A percentile compares a stretch with the other conserved stretches of the same genome.
These are phyloP conservation scores for Mycena albidolilacea DNA, from an alignment of 768 basidiomycete species.

Conservation along the genomic window DNA sequence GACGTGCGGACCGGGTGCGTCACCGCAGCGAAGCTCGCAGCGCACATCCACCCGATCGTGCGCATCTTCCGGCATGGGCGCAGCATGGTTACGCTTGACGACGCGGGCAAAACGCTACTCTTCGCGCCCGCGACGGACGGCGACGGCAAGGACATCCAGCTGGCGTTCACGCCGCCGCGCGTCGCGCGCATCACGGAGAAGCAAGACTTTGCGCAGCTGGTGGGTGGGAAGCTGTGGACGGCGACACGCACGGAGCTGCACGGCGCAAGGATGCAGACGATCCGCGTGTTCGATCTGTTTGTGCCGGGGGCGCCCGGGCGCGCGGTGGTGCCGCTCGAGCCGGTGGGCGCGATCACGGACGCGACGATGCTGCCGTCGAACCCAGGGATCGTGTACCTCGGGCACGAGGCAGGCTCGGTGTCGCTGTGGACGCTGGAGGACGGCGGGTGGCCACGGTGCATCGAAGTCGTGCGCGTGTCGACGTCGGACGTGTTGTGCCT, in stretches of 20 bases:
- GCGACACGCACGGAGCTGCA: slow-evolving; percentile 70
- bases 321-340: slow-evolving; percentile 73
- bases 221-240: slow-evolving; percentile 89
- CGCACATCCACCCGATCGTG: slow-evolving; percentile 77
- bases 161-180: slow-evolving; percentile 66
- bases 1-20: slow-evolving; percentile 76
- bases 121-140: slow-evolving; percentile 66
- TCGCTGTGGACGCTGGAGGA: slow-evolving; percentile 82
- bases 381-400: slow-evolving; percentile 81
- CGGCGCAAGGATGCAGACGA: slow-evolving; percentile 73
- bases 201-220: slow-evolving; percentile 81
- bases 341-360: slow-evolving; percentile 86
- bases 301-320: slow-evolving; percentile 69
- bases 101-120: slow-evolving; percentile 85
- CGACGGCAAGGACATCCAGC: slow-evolving; percentile 58
- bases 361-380: slow-evolving; percentile 82
- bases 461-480: slow-evolving; percentile 85
- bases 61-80: slow-evolving; percentile 81
- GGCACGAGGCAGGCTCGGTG: slow-evolving; percentile 93
- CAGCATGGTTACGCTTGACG: slow-evolving; percentile 87
- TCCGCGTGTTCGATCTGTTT: slow-evolving; percentile 87
- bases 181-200: slow-evolving; percentile 84
- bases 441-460: slow-evolving; percentile 72
- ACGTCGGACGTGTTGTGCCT: slow-evolving; percentile 86
- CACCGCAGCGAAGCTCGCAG: slow-evolving; percentile 68